A percentile compares a stretch with the other conserved stretches of the same genome.
Evolutionary conservation across 768 basidiomycete species (phyloP).

Genomic region (Mycena haematopus): DNA sequence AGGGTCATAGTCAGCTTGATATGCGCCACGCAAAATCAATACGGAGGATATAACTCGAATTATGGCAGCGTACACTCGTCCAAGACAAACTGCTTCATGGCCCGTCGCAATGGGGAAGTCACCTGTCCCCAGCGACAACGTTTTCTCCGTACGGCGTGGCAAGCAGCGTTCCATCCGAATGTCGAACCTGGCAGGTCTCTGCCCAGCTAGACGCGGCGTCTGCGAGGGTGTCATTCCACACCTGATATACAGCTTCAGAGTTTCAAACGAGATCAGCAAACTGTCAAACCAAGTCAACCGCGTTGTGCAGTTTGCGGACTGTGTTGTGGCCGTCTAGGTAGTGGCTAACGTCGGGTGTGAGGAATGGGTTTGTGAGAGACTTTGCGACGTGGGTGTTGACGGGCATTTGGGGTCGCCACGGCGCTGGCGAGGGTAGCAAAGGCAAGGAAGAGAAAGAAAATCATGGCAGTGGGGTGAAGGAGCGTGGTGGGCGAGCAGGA

Average conservation of each 20-base stretch:
- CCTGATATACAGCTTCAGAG: conserved; percentile 17
- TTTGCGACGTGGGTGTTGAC: conserved; percentile 7
- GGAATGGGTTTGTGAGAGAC: neutral
- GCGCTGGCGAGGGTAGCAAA: conserved; percentile 33
- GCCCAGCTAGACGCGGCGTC: conserved; percentile 58
- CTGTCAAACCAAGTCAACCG: conserved; percentile 40
- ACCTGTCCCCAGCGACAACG: conserved; percentile 60
- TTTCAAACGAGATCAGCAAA: neutral
- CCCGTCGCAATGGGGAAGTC: conserved; percentile 47
- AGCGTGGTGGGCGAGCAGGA: conserved; percentile 44
- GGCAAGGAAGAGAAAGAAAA: conserved; percentile 38
- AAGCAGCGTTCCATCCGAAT: conserved; percentile 53
- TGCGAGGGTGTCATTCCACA: conserved; percentile 57
- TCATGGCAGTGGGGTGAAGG: conserved; percentile 42
- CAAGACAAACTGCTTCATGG: conserved; percentile 54
- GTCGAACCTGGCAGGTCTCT: conserved; percentile 52
- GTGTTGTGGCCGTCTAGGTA: conserved; percentile 54
- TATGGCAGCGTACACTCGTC: conserved; percentile 50
- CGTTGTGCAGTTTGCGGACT: conserved; percentile 50
- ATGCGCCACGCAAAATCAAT: too few species aligned
- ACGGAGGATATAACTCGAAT: neutral
- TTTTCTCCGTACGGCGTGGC: conserved; percentile 58
- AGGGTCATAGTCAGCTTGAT: conserved; percentile 50
- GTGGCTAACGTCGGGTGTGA: conserved; percentile 5
- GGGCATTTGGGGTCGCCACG: conserved; percentile 25